Base-by-base conservation (phyloP, 139 green algal species). In the Diplosphaera chodatii region DNA sequence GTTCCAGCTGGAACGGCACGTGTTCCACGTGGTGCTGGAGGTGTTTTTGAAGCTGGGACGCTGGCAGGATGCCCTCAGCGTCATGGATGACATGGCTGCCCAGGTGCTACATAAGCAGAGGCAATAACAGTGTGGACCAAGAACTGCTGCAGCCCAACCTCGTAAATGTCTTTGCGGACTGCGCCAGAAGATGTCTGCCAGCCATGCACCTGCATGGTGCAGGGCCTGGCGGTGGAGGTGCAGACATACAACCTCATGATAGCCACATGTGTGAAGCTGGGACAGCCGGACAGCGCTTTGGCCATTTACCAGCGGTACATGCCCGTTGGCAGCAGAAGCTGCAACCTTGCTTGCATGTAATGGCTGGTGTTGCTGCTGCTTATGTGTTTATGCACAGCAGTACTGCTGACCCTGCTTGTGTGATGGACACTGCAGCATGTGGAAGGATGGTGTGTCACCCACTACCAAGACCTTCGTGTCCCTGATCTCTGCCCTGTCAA, bases 381-480 rank as follows among this genome's bases (percentile, higher is more conserved):
- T n/a, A n/a, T n/a, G n/a, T n/a, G n/a, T n/a, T n/a, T n/a, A n/a
- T n/a, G n/a, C n/a, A n/a, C n/a, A n/a, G n/a, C n/a, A n/a, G n/a
- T n/a, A n/a, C n/a, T n/a, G n/a, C n/a, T n/a, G n/a, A n/a, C n/a
- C n/a, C n/a, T n/a, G n/a, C n/a, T n/a, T n/a, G n/a, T 48, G 37
- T 48, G 37, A 8, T 48, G 37, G 37, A 48, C 37, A 48, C 8
- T 48, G 64, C 64, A 76, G 71, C 64, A 76, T 94, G 74, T 66
- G 86, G 31, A 70, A 72, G 4, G 78, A 80, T 3, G 85, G 86
- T 20, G 76, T 83, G 64, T 32, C 69, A 29, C 88, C 89, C 27
- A 91, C 87, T 62, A 80, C 80, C 41, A 90, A 81, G 71, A 92
- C 89, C 3, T 93, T 88, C 77, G 89, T 83, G 6, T 84, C 88